These are phyloP conservation scores for Neohortaea acidophila DNA, from an alignment of 495 filamentous ascomycete genomes.

Conservation along the genomic window DNA sequence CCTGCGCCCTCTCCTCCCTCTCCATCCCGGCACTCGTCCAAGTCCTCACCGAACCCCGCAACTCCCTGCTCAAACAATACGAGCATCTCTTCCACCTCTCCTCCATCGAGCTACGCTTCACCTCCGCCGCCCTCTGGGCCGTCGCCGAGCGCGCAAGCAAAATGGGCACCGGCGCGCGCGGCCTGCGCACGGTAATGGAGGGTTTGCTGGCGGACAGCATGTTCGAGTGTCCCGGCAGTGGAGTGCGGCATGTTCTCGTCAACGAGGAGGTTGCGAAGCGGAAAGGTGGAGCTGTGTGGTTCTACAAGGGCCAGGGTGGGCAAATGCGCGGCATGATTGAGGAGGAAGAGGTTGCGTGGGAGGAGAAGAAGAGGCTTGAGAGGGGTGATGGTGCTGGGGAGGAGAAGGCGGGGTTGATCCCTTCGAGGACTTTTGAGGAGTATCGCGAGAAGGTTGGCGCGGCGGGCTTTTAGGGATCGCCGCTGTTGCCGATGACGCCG, in stretches of 20 bases:
- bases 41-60: slow-evolving; percentile 83
- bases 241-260: slow-evolving; percentile 47
- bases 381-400: slow-evolving; percentile 18
- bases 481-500: too few relatives aligned
- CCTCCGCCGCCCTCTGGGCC: slow-evolving; percentile 57
- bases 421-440: slow-evolving; percentile 37
- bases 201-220: slow-evolving; percentile 71
- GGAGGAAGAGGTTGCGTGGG: slow-evolving; percentile 50
- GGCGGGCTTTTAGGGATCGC: slow-evolving; percentile 9
- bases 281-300: slow-evolving; percentile 43
- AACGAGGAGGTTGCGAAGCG: slow-evolving; percentile 28
- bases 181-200: slow-evolving; percentile 79
- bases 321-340: slow-evolving; percentile 27
- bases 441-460: slow-evolving; percentile 31
- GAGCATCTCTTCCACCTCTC: slow-evolving; percentile 69
- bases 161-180: slow-evolving; percentile 80
- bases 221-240: slow-evolving; percentile 65
- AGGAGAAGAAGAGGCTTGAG: slow-evolving; percentile 27
- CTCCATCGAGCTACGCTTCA: slow-evolving; percentile 71
- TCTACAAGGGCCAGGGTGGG: slow-evolving; percentile 36
- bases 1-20: slow-evolving; percentile 67
- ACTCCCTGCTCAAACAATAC: slow-evolving; percentile 75
- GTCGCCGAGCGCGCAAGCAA: slow-evolving; percentile 56
- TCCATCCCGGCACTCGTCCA: slow-evolving; percentile 63
- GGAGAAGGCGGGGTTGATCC: slow-evolving; percentile 7